Percentiles rank a stretch among this genome's conserved stretches.
phyloP scores from a whole-genome alignment of 345 rosid species.

The Laguncularia racemosa region DNA sequence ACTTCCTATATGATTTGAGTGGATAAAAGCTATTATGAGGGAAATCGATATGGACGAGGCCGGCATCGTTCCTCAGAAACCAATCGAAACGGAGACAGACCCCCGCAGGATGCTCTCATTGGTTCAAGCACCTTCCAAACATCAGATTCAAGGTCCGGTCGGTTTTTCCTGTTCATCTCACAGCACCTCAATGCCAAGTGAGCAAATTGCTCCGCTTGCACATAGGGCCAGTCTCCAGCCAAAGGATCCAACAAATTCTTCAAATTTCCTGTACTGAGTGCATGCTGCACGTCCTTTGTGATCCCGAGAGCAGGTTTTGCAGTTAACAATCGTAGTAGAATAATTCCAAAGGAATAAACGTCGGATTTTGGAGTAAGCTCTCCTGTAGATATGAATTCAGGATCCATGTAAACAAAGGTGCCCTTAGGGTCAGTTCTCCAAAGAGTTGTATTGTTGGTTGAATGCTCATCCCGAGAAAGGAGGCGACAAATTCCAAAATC shows the following conservation, averaged over 20 bases:
- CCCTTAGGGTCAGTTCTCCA: constrained; percentile 36
- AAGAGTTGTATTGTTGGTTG: constrained; percentile 23
- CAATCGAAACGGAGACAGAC: constrained; percentile 25
- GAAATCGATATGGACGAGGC: constrained; percentile 42
- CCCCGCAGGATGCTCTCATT: constrained; percentile 78
- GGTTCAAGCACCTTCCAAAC: constrained; percentile 86
- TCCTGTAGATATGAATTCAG: constrained; percentile 45
- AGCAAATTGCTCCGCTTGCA: constrained; percentile 77
- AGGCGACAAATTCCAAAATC: constrained; percentile 68
- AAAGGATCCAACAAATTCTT: constrained; percentile 59
- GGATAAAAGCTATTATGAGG: background rate
- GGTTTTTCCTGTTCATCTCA: constrained; percentile 49
- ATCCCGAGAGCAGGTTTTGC: constrained; percentile 58
- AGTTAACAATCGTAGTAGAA: constrained; percentile 61
- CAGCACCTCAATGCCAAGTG: constrained; percentile 79
- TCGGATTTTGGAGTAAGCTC: constrained; percentile 74
- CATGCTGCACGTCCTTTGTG: constrained; percentile 47
- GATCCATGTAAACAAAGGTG: constrained; percentile 58
- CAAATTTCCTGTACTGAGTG: constrained; percentile 44
- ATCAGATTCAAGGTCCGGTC: constrained; percentile 68
- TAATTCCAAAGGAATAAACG: constrained; percentile 71
- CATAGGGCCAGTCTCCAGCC: constrained; percentile 93
- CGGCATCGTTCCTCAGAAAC: constrained; percentile 43
- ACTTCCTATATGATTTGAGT: constrained; percentile 43
- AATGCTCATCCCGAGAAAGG: constrained; percentile 16